Evolutionary conservation across 305 asterid genomes (phyloP), one percentile per base, ranked within the genome.

Genomic region (Nicotiana rustica): DNA sequence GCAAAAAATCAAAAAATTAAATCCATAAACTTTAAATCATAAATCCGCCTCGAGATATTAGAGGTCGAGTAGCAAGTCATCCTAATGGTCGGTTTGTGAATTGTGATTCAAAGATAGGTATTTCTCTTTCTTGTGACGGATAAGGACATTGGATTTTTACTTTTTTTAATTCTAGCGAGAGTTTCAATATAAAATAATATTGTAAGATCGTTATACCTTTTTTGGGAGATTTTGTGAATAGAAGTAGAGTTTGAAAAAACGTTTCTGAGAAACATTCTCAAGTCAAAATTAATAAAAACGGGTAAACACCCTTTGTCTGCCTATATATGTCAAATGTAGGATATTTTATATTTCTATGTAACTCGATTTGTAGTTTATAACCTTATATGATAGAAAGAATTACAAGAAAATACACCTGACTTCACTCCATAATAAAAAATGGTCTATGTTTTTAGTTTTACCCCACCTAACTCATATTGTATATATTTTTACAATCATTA

Each of bases 31-130:
- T 25, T 25, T 25, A 25, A 25, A 25, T 25, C 25, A 25, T 25
- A 25, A 25, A 25, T 25, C 25, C 1, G 25, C 1, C 25, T 25
- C 25, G 25, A 0, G 25, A 25, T 25, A 25, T 25, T 25, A 25
- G 8, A 41, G 47, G 47, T 6, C 47, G 47, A 41, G 59, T 38
- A 36, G 78, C 18, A 70, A 44, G 78, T 70, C 78, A 70, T 44
- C 78, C 47, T 44, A 44, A 65, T 41, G 60, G 78, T 19, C 78
- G 78, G 78, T 70, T 70, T 70, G 67, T 25, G 13, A 9, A 18
- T 8, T 70, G 67, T 25, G 14, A 61, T 9, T 18, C 25, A 61
- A 59, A 61, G 33, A 61, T 61, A 18, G 13, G 67, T 9, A 19
- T 8, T 41, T 41, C 49, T 10, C 2, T 38, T 38, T 38, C 44